Base-by-base conservation (phyloP, 2,329 filamentous ascomycete species). In the Endothia cerciana region DNA sequence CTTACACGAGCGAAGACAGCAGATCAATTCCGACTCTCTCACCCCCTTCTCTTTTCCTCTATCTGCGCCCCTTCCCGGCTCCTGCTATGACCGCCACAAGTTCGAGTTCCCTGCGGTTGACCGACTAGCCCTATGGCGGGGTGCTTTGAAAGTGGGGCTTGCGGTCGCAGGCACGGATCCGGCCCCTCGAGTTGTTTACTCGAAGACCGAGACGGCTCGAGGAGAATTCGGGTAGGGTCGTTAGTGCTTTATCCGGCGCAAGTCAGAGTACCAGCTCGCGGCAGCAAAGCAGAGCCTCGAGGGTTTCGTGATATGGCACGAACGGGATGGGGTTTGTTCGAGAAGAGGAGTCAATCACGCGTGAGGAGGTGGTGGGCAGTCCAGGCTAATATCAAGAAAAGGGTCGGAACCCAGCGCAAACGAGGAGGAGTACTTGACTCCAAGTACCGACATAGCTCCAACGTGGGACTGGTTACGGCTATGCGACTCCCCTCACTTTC, bases 91-190 rank as follows among this genome's bases (percentile, higher is more conserved):
- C 33, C 30, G 25, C 62, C 47, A 47, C 47, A 22, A 43, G 40
- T 33, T 40, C 33, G 38, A 47, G 40, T 47, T 30, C 41, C 58
- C 63, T 53, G 41, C 10, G 38, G 25, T 61, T 56, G 17, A 30
- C 25, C 41, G 57, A 59, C 22, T 28, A 43, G 40, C 38, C 25
- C 13, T 28, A 17, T 19, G 40, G 40, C 40, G 38, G 40, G 55
- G 38, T 56, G n/a, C 30, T 28, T 38, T 55, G 33, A 58, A 63
- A 60, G 63, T 68, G 66, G 66, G 60, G 60, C 40, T n/a, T 47
- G 2, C 38, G 59, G 43, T 59, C 45, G 51, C 41, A 25, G 28
- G 25, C 22, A 33, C 8, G 51, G 22, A 25, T 49, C 53, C 30
- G 47, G 45, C 28, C 33, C 63, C 51, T 53, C 47, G 41, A 57